These are phyloP conservation scores for Quercus aquifolioides DNA, from an alignment of 306 rosid genomes.

Conservation along the genomic window DNA sequence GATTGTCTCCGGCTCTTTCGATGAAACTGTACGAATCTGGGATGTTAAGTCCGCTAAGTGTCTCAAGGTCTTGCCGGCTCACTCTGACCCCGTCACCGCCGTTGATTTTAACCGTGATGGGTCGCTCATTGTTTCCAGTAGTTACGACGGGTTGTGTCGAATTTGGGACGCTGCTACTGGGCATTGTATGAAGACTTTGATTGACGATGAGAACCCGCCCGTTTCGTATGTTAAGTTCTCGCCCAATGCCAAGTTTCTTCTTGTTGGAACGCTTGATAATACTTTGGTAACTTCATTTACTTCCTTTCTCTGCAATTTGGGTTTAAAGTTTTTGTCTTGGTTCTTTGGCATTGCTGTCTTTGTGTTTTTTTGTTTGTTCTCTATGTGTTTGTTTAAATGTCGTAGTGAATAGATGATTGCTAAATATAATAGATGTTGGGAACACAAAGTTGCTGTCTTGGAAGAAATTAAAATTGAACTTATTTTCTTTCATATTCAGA, in stretches of 20 bases:
- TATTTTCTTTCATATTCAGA: not conserved
- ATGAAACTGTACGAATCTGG: slow-evolving; percentile 95
- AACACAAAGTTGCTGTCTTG: not conserved
- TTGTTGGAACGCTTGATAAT: slow-evolving; percentile 93
- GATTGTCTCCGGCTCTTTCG: slow-evolving; percentile 93
- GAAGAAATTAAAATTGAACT: not conserved
- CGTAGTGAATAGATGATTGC: not conserved
- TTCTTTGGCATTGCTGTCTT: not conserved
- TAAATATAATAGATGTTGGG: not conserved
- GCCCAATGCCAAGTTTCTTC: slow-evolving; percentile 81
- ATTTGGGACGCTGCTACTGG: slow-evolving; percentile 93
- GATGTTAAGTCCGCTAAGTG: slow-evolving; percentile 87
- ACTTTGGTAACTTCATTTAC: slow-evolving; percentile 49
- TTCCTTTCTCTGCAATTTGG: slow-evolving; percentile 13
- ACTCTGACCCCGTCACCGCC: slow-evolving; percentile 93
- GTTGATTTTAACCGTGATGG: slow-evolving; percentile 92
- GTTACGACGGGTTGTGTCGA: slow-evolving; percentile 92
- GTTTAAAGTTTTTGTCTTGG: not conserved
- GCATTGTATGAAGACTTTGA: slow-evolving; percentile 87
- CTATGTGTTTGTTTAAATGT: slow-evolving; percentile 13
- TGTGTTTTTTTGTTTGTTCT: not conserved
- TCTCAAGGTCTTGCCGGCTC: slow-evolving; percentile 87
- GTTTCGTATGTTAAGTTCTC: slow-evolving; percentile 92
- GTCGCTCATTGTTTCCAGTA: slow-evolving; percentile 85
- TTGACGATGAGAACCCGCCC: slow-evolving; percentile 93